These are phyloP conservation scores for Nadsonia starkeyi-henricii DNA, from an alignment of 1,139 yeast genomes.

Conservation along the genomic window DNA sequence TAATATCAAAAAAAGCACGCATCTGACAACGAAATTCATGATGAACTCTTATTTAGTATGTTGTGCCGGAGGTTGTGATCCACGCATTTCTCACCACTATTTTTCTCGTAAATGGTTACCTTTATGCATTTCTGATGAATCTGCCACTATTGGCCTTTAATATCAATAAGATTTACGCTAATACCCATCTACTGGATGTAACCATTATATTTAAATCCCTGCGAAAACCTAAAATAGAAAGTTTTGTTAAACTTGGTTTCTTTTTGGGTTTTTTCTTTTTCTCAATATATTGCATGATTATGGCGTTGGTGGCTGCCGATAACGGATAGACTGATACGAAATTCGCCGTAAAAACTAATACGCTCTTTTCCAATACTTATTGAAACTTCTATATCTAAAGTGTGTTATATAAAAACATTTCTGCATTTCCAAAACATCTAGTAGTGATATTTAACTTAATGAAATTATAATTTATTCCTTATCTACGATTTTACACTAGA, in stretches of 20 bases:
- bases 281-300: slow-evolving; percentile 92
- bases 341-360: too few species aligned
- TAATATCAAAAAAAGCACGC: too few species aligned
- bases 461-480: too few species aligned
- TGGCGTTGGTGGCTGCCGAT: slow-evolving; percentile 69
- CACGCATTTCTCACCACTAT: slow-evolving; percentile 62
- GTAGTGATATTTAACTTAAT: too few species aligned
- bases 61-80: slow-evolving; percentile 79
- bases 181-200: slow-evolving; percentile 81
- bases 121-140: slow-evolving; percentile 81
- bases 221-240: slow-evolving; percentile 83
- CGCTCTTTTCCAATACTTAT: too few species aligned
- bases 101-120: slow-evolving; percentile 78
- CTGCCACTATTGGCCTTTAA: slow-evolving; percentile 64
- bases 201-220: slow-evolving; percentile 95
- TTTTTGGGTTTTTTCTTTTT: slow-evolving; percentile 86
- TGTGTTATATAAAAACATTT: too few species aligned
- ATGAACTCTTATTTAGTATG: slow-evolving; percentile 36
- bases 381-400: too few species aligned
- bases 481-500: too few species aligned
- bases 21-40: too few species aligned
- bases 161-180: slow-evolving; percentile 17
- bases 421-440: too few species aligned
- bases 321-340: neutral
- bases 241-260: slow-evolving; percentile 81